Percentiles rank a stretch among this genome's conserved stretches.
Conservation (phyloP, 1,284 basidiomycete genomes). For the Cutaneotrichosporon cyanovorans region DNA sequence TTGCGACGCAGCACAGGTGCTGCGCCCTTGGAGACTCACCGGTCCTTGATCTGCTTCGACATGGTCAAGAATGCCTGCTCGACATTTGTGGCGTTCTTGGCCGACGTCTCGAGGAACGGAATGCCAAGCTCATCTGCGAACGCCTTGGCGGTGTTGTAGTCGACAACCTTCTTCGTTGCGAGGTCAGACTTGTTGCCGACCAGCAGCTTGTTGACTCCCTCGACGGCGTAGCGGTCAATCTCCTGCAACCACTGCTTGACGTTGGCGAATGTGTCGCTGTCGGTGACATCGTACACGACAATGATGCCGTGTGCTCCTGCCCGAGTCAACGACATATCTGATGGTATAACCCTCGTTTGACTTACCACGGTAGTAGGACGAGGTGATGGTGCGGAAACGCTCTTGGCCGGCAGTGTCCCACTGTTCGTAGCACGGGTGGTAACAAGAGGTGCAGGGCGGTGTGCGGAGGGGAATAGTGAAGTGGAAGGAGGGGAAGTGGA, state of each 20-base stretch:
- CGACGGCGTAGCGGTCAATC: conserved; percentile 97
- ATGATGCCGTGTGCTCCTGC: conserved; percentile 89
- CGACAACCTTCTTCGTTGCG: conserved; percentile 97
- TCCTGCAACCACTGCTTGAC: conserved; percentile 99
- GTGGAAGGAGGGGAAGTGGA: conserved; percentile 6
- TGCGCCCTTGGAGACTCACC: too few relatives aligned
- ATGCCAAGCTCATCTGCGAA: conserved; percentile 93
- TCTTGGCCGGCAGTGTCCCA: conserved; percentile 99
- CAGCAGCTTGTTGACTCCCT: conserved; percentile 96
- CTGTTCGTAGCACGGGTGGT: conserved; percentile 49
- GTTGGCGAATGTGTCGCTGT: conserved; percentile 75
- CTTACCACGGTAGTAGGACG: conserved; percentile 75
- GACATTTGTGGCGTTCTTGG: conserved; percentile 97
- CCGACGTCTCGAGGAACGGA: conserved; percentile 97
- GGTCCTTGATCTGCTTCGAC: conserved; percentile 98
- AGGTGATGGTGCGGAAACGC: conserved; percentile 95
- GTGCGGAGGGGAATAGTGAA: conserved; percentile 12
- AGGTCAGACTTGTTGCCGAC: conserved; percentile 98
- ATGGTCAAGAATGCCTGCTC: conserved; percentile 99
- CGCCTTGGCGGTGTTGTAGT: conserved; percentile 95
- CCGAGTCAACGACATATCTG: not conserved
- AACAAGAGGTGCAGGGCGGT: conserved; percentile 15
- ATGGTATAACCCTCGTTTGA: too few relatives aligned
- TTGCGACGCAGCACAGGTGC: too few relatives aligned
- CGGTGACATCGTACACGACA: conserved; percentile 98